Base-by-base conservation (phyloP, 345 rosid genomes). In the Aquilaria sinensis region DNA sequence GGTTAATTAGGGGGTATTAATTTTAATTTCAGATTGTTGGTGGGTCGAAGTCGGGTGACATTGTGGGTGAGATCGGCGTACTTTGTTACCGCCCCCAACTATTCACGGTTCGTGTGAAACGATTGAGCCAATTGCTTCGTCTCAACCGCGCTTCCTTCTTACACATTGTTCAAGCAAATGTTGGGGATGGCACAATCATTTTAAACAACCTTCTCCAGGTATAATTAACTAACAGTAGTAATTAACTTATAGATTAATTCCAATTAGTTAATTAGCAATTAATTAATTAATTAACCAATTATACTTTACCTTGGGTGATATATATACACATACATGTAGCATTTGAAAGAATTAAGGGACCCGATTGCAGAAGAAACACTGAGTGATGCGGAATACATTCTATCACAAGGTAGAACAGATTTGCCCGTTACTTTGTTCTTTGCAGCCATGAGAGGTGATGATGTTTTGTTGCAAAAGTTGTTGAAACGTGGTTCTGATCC, bases 161-260 rank as follows among this genome's bases (percentile, higher is more conserved):
- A 49, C 83, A 76, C 67, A 78, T 88, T 46, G 82, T 90, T 60
- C 90, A 84, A 67, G 77, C 96, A 56, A 90, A 81, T 65, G 87
- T 87, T 58, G 93, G 88, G 64, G 97, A 90, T 60, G 97, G 96
- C 53, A 81, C 93, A 33, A 73, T 88, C 13, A 88, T 90, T 62
- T 81, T 85, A 80, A 84, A 81, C 69, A 90, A 90, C 70, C 86
- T 85, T 71, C 92, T 90, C 71, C 86, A 87, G 85, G 97, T 82
- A 30, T 31, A 37, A 37, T 70, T 50, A 60, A 31, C 59, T 51
- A 23, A 23, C 1, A 23, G 23, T 23, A 23, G 6, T 15, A 57
- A 54, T 43, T 56, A 23, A 23, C 23, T 23, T 23, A 23, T 23
- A 1, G 23, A 23, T 23, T 23, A 23, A 23, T 23, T 23, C 23